Evolutionary conservation across 495 filamentous ascomycete genomes (phyloP).

Genomic region (Penicillium odoratum): DNA sequence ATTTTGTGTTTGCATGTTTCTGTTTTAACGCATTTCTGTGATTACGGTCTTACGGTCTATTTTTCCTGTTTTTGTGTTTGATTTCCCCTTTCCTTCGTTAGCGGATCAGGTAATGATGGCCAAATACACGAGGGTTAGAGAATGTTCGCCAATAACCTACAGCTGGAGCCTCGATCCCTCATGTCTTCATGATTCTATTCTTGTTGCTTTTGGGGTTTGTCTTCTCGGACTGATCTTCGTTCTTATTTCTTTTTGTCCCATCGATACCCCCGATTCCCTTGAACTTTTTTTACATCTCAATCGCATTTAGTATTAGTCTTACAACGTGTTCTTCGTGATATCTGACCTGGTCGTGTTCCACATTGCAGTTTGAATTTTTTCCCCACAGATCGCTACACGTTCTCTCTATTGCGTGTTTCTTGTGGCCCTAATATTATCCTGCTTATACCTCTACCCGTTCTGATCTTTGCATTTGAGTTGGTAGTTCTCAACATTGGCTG

Average conservation of each 20-base stretch:
- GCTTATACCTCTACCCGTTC: not conserved
- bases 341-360: constrained; percentile 1
- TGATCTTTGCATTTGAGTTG: not conserved
- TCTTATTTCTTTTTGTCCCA: constrained; percentile 5
- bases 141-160: not conserved
- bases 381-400: not conserved
- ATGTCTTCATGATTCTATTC: not conserved
- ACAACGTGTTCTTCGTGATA: not conserved
- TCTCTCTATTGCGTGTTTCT: not conserved
- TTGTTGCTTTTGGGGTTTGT: not conserved
- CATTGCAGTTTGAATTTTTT: not conserved
- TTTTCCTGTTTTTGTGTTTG: not conserved
- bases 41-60: not conserved
- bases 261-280: constrained; percentile 8
- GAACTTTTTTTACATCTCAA: not conserved
- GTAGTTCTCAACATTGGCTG: not conserved
- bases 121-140: not conserved
- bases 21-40: constrained; percentile 10
- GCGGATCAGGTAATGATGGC: constrained; percentile 2
- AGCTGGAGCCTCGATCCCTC: constrained; percentile 1
- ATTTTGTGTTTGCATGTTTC: constrained; percentile 18
- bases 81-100: constrained; percentile 4
- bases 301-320: not conserved
- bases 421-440: not conserved
- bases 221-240: not conserved